Base-by-base conservation (phyloP, 768 basidiomycete species). In the Tricholoma terreum region DNA sequence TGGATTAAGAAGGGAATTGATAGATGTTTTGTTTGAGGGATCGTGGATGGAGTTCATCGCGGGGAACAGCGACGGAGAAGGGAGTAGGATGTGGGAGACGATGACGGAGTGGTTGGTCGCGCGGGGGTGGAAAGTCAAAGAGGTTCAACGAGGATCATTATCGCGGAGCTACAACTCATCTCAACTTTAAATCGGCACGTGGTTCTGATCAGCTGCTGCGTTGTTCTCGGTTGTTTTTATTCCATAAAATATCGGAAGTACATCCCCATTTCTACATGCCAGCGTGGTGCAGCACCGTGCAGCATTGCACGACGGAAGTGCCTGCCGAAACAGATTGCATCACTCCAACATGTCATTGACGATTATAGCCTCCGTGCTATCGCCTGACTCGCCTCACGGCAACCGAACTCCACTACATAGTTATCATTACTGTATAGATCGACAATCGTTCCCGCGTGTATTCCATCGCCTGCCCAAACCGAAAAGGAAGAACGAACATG, bases 1-100 rank as follows among this genome's bases (percentile, higher is more conserved):
- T 4, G 75, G 76, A 56, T 79, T 79, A 46, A 79, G 69, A 36
- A 79, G 65, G 19, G 76, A 74, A 54, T 61, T 72, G 52, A 79
- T 77, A 4, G 76, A 77, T 5, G 73, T 71, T 59, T 77, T 77
- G 64, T 74, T 76, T n/a, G 68, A 65, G 21, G 73, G 68, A 63
- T 77, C 76, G 42, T 72, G 68, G 14, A 72, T 17, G 36, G 63
- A 65, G 59, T 69, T 69, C 73, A 74, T 75, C 49, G 57, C 6
- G 4, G 33, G 11, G 12, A 42, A 36, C 35, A 50, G 42, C 48
- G 57, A 48, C 17, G 19, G 33, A 22, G 42, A 33, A 31, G 34
- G 21, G 19, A 27, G 55, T 14, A 15, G 21, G 31, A 50, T 14
- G 31, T 1, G 6, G 35, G 1, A 22, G 48, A 24, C 35, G 36